phyloP scores from a whole-genome alignment of 441 rosid genomes.

The Euphorbia schlechtendalii region DNA sequence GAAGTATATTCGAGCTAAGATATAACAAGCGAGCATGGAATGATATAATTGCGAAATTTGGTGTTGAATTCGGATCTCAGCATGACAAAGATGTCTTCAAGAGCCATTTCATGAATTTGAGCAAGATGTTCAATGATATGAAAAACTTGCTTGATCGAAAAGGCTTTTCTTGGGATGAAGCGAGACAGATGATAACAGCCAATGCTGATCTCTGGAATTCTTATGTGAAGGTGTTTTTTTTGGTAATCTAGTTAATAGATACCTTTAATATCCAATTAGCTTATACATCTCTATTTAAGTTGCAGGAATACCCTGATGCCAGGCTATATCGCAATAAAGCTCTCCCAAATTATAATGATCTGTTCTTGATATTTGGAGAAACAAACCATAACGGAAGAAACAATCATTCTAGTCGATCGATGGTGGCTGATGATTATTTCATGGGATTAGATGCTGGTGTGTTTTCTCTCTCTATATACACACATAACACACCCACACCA shows the following conservation, averaged over 20 bases:
- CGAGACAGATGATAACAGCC: slow-evolving; percentile 33
- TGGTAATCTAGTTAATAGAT: slow-evolving; percentile 6
- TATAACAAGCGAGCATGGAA: slow-evolving; percentile 38
- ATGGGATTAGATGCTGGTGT: slow-evolving; percentile 21
- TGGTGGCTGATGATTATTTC: slow-evolving; percentile 23
- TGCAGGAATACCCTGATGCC: slow-evolving; percentile 47
- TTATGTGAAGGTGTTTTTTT: slow-evolving; percentile 32
- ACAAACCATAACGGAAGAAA: slow-evolving; percentile 14
- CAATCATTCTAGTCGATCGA: slow-evolving; percentile 15
- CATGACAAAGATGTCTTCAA: slow-evolving; percentile 31
- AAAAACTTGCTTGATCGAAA: slow-evolving; percentile 28
- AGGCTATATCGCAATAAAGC: slow-evolving; percentile 24
- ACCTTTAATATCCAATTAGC: slow-evolving; percentile 5
- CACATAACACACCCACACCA: not conserved
- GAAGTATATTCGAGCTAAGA: slow-evolving; percentile 27
- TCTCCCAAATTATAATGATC: slow-evolving; percentile 45
- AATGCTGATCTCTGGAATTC: slow-evolving; percentile 31
- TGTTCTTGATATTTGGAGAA: slow-evolving; percentile 47
- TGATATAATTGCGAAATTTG: slow-evolving; percentile 38
- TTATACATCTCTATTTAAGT: slow-evolving; percentile 12
- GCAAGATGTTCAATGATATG: slow-evolving; percentile 37
- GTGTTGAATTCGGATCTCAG: slow-evolving; percentile 38
- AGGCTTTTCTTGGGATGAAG: slow-evolving; percentile 43
- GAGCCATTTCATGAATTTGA: slow-evolving; percentile 33
- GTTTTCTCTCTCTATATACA: slow-evolving; percentile 4